Evolutionary conservation across 2,329 filamentous ascomycete species (phyloP), one percentile per base, ranked within the genome.

Genomic region (Cytospora schulzeri): DNA sequence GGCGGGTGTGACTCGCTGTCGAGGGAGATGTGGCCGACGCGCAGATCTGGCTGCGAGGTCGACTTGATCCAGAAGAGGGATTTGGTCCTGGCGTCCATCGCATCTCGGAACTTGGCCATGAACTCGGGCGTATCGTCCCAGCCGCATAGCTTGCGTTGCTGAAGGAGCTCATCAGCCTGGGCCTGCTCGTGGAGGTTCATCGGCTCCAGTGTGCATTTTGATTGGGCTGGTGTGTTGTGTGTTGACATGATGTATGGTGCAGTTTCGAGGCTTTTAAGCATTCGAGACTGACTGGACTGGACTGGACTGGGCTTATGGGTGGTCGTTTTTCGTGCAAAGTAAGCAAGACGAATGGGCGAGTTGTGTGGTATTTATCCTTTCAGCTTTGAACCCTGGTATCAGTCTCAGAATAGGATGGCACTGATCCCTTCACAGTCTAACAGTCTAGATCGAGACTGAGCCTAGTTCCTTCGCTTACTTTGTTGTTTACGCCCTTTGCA

Each of bases 111-210:
- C 1, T 19, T 48, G 17, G 24, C 35, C 11, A 66, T 35, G 19
- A 35, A 26, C 3, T 57, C 52, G 9, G 57, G 57, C 19, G 51
- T 64, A 15, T 66, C 19, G 2, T 52, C 38, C 65, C 65, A 67
- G 38, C 65, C 65, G 58, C 65, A 67, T 26, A 62, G 35, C 17
- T 54, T 28, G 48, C 65, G 62, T 51, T 67, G 65, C 14, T 58
- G 61, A 50, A 67, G 65, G 15, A 67, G 59, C 33, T 67, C 65
- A 24, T 64, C 35, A 60, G 57, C 56, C 54, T 67, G 57, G 24
- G 54, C 58, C 22, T 59, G 53, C 28, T 67, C 63, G 31, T 52
- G 22, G 29, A 67, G 63, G 35, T 67, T 45, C 11, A 65, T 51
- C 5, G 62, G 54, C 59, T 64, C 65, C 17, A 67, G 58, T 31